These are phyloP conservation scores for Boehmeria nivea DNA, from an alignment of 306 rosid genomes.

Conservation along the genomic window DNA sequence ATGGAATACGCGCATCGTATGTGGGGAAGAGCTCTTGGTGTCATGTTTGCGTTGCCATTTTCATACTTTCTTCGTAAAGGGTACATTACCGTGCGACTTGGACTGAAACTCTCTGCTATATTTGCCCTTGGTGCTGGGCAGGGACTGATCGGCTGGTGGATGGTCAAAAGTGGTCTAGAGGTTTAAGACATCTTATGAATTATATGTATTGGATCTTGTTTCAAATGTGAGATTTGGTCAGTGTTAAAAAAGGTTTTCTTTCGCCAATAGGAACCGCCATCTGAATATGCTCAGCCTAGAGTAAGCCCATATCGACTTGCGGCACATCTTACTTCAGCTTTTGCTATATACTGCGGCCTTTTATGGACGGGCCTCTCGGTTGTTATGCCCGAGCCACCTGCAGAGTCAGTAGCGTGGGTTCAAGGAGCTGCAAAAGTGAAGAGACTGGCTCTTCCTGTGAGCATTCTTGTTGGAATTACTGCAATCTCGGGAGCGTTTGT, in stretches of 20 bases:
- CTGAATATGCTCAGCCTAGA: conserved; percentile 86
- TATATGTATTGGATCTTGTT: background rate
- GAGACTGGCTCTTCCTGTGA: conserved; percentile 63
- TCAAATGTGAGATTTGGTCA: background rate
- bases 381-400: conserved; percentile 92
- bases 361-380: conserved; percentile 85
- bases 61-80: conserved; percentile 83
- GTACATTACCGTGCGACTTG: conserved; percentile 72
- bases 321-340: conserved; percentile 96
- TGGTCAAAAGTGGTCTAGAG: conserved; percentile 87
- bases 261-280: conserved; percentile 64
- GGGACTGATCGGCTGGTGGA: conserved; percentile 96
- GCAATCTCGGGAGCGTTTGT: conserved; percentile 93
- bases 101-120: conserved; percentile 61
- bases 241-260: background rate
- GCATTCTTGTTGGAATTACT: conserved; percentile 77
- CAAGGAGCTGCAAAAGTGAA: conserved; percentile 82
- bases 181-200: conserved; percentile 23
- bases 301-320: conserved; percentile 97
- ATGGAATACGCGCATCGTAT: conserved; percentile 89
- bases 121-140: conserved; percentile 86
- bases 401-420: conserved; percentile 72
- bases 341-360: conserved; percentile 80
- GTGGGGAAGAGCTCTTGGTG: conserved; percentile 91
- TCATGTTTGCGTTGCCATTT: conserved; percentile 86